Conservation (phyloP, 2,329 filamentous ascomycete species). For the Hyphodiscus sp. region DNA sequence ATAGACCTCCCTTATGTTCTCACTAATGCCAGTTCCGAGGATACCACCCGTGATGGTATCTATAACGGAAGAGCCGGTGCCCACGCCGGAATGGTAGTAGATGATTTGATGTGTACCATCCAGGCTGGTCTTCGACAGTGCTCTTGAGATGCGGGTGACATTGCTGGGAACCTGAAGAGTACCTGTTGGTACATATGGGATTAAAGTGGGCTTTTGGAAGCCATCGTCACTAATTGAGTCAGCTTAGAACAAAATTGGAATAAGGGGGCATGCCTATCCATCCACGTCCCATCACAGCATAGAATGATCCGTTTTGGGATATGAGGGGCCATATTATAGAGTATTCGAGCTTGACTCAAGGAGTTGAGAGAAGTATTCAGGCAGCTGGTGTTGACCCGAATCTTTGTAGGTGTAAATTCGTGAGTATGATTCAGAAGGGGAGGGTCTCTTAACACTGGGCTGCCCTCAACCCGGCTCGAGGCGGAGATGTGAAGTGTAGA, state of each 20-base stretch:
- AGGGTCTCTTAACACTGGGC: not conserved
- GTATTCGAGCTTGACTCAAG: not conserved
- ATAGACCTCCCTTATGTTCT: conserved; percentile 44
- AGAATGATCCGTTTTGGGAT: conserved; percentile 24
- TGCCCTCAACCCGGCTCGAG: not conserved
- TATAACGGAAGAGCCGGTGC: conserved; percentile 44
- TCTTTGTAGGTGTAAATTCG: not conserved
- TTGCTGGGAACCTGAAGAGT: conserved; percentile 53
- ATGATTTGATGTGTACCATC: conserved; percentile 50
- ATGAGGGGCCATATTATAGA: not conserved
- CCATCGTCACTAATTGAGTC: conserved; percentile 22
- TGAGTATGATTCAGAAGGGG: not conserved
- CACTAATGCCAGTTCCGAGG: conserved; percentile 45
- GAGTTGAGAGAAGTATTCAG: not conserved
- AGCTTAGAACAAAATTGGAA: conserved; percentile 1
- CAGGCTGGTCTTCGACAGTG: conserved; percentile 43
- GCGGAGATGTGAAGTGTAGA: not conserved
- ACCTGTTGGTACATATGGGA: conserved; percentile 53
- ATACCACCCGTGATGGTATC: conserved; percentile 47
- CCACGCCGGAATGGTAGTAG: conserved; percentile 55
- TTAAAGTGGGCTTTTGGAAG: conserved; percentile 24
- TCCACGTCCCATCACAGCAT: conserved; percentile 30
- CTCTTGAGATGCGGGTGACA: conserved; percentile 53
- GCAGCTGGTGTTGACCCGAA: not conserved
- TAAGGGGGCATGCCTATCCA: conserved; percentile 19